Base-by-base conservation (phyloP, 352 stramenopile species). In the Globisporangium paddicum region DNA sequence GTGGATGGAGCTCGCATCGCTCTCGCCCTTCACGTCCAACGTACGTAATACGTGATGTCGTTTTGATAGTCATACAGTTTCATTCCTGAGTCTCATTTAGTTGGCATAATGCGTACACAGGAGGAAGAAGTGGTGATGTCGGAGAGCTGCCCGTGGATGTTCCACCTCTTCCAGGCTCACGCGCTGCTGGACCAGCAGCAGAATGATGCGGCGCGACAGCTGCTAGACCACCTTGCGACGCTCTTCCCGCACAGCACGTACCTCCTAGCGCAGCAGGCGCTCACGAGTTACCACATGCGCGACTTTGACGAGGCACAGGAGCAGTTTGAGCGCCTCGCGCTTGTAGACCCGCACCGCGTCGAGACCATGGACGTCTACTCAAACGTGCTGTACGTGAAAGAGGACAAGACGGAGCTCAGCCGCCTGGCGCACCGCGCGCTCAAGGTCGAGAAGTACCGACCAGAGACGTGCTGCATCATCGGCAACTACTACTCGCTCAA, bases 401-500 rank as follows among this genome's bases (percentile, higher is more conserved):
- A 93, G 60, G 82, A 93, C 66, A 91, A 90, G 60, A 76, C 75
- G n/a, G 83, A 87, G 55, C 78, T 96, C 23, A 97, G 87, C 52
- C 77, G 87, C 32, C 69, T 98, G 26, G 95, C 95, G 1, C 95
- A 98, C 60, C 74, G 82, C 64, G 88, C 90, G n/a, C 77, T 98
- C 7, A 79, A 86, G 53, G 82, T 97, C n/a, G 96, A 98, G 54
- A 99, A 99, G 72, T 99, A 98, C 64, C 72, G 95, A 10, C 95
- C 96, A 4, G 96, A 99, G 79, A 98, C 96, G n/a, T 99, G 96
- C 67, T 98, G 95, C 69, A 98, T 99, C 69, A 91, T 99, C 34
- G 85, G 85, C 57, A 95, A 95, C 61, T 95, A 93, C 55, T 95
- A 95, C 62, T 91, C 82, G 28, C 82, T 95, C 64, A 93, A 95